Conservation (phyloP, 495 filamentous ascomycete species). For the Lichina pygmaea region DNA sequence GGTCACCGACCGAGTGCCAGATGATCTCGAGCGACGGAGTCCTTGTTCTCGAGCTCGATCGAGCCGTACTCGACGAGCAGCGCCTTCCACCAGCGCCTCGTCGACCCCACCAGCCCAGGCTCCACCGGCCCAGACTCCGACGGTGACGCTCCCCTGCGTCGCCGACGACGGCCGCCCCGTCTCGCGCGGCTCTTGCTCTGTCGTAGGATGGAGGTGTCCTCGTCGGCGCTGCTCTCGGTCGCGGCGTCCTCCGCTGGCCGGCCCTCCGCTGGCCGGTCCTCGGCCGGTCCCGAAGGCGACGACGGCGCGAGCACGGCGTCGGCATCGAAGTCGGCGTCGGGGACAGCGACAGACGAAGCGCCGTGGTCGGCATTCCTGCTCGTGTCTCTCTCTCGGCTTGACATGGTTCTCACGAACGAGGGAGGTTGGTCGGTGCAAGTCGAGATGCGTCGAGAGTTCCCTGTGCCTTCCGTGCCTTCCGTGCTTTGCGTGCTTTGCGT, state of each 20-base stretch:
- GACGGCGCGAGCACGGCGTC: not conserved
- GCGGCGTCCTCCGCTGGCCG: not conserved
- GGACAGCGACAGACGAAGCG: no score
- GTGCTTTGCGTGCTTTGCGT: no score
- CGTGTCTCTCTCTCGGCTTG: no score
- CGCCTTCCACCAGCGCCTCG: constrained; percentile 19
- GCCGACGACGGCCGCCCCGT: not conserved
- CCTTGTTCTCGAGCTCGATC: constrained; percentile 88
- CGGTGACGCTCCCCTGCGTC: not conserved
- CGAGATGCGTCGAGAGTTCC: no score
- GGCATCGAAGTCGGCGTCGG: no score
- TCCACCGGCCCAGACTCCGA: not conserved
- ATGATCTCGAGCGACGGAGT: constrained; percentile 84
- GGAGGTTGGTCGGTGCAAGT: no score
- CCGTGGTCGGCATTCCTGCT: no score
- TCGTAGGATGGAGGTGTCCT: constrained; percentile 10
- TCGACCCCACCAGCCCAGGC: not conserved
- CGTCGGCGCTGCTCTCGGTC: constrained; percentile 4
- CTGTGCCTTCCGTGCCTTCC: no score
- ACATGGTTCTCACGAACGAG: no score
- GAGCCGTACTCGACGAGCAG: constrained; percentile 44
- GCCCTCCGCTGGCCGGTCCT: not conserved
- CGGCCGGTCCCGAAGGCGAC: not conserved
- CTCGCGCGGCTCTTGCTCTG: constrained; percentile 2
- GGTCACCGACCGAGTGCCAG: constrained; percentile 52